A percentile compares a stretch with the other conserved stretches of the same genome.
Evolutionary conservation across 2,329 filamentous ascomycete species (phyloP).

Genomic region (Fusarium albidum): DNA sequence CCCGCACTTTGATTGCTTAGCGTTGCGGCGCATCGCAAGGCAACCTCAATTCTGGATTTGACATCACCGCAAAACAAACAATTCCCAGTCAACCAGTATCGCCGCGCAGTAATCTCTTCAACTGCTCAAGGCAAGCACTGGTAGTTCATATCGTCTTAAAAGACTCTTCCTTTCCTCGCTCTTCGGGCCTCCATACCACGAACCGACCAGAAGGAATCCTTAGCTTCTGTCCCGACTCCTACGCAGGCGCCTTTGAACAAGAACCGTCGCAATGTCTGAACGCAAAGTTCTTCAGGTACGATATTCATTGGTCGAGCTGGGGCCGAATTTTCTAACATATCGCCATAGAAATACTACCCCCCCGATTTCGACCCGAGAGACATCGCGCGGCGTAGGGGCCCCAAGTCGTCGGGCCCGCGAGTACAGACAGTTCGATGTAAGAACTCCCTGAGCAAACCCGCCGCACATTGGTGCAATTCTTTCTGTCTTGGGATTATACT

Average conservation of each 20-base stretch:
- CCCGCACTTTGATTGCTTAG: not conserved
- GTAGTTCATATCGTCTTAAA: too few relatives aligned
- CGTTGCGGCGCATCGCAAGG: not conserved
- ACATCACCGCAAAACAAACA: not conserved
- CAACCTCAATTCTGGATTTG: not conserved
- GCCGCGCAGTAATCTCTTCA: not conserved
- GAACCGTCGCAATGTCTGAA: conserved; percentile 74
- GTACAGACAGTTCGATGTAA: conserved; percentile 78
- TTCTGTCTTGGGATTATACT: not conserved
- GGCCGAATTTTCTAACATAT: not conserved
- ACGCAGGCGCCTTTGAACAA: conserved; percentile 3
- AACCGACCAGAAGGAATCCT: not conserved
- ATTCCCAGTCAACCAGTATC: not conserved
- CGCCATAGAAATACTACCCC: conserved; percentile 64
- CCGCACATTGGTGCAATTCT: not conserved
- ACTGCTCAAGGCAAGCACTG: too few relatives aligned
- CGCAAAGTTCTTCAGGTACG: conserved; percentile 73
- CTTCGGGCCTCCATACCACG: too few relatives aligned
- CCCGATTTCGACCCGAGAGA: conserved; percentile 91
- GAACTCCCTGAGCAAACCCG: not conserved
- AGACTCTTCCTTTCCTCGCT: too few relatives aligned
- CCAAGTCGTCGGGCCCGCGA: conserved; percentile 78
- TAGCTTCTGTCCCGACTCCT: not conserved
- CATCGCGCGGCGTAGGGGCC: conserved; percentile 73
- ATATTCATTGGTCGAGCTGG: not conserved